Percentiles rank a stretch among this genome's conserved stretches.
phyloP scores from a whole-genome alignment of 2,329 filamentous ascomycete species.

The Neobulgaria alba region DNA sequence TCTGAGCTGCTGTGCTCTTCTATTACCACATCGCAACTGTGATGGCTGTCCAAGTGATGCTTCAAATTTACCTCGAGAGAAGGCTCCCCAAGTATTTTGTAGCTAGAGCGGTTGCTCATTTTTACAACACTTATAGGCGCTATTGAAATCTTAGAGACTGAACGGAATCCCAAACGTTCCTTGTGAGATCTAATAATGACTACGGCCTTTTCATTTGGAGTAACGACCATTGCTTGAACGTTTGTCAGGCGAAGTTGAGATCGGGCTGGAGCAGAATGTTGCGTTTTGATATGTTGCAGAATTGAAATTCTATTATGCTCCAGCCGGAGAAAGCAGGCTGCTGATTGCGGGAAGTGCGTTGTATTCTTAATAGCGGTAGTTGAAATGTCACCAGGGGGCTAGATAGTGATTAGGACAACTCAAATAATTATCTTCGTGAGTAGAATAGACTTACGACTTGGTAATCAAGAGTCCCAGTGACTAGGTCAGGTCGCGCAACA shows the following conservation, averaged over 20 bases:
- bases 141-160: constrained; percentile 2
- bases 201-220: constrained; percentile 3
- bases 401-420: neutral
- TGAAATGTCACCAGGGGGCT: neutral
- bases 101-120: neutral
- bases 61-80: neutral
- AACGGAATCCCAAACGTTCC: neutral
- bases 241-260: neutral
- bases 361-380: neutral
- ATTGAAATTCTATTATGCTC: constrained; percentile 1
- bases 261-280: neutral
- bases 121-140: neutral
- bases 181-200: constrained; percentile 4
- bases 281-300: neutral
- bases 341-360: constrained; percentile 1
- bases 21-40: constrained; percentile 5
- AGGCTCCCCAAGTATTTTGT: neutral
- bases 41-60: neutral
- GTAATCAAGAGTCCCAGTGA: neutral
- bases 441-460: neutral
- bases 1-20: neutral
- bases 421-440: neutral
- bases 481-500: neutral
- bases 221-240: constrained; percentile 4
- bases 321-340: constrained; percentile 1